phyloP scores from a whole-genome alignment of 2,329 filamentous ascomycete genomes.

The Cucurbitaria berberidis region DNA sequence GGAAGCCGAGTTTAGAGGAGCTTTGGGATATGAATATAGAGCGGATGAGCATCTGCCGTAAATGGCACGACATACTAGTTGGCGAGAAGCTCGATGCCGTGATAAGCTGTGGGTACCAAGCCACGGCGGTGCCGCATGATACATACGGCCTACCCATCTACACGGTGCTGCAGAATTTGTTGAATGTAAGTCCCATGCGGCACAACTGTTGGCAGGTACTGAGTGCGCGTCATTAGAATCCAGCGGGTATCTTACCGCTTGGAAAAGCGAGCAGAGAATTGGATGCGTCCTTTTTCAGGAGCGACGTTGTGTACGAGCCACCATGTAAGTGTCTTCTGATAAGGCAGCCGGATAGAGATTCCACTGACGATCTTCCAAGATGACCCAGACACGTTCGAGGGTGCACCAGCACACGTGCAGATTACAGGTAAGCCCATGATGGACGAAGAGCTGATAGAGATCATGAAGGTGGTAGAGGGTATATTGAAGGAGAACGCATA shows the following conservation, averaged over 20 bases:
- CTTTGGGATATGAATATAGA: slow-evolving; percentile 53
- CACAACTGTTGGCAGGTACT: slow-evolving; percentile 42
- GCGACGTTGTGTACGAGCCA: slow-evolving; percentile 42
- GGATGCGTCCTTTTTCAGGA: slow-evolving; percentile 46
- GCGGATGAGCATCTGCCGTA: slow-evolving; percentile 41
- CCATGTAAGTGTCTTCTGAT: slow-evolving; percentile 37
- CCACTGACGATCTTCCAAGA: slow-evolving; percentile 42
- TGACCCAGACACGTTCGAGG: slow-evolving; percentile 49
- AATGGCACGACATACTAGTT: slow-evolving; percentile 53
- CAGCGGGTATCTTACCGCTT: slow-evolving; percentile 58
- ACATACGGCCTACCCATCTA: slow-evolving; percentile 56
- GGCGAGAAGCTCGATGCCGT: slow-evolving; percentile 58
- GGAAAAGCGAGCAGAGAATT: slow-evolving; percentile 50
- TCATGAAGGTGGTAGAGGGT: slow-evolving; percentile 43
- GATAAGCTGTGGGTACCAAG: slow-evolving; percentile 57
- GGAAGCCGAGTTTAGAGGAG: slow-evolving; percentile 46
- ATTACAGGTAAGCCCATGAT: slow-evolving; percentile 55
- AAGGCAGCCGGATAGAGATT: not conserved
- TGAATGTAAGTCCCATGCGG: slow-evolving; percentile 45
- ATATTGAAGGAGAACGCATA: slow-evolving; percentile 9
- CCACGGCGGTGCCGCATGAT: slow-evolving; percentile 60
- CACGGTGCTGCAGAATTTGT: slow-evolving; percentile 59
- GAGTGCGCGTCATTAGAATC: slow-evolving; percentile 47
- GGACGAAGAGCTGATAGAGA: slow-evolving; percentile 55
- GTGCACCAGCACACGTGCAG: slow-evolving; percentile 56